Conservation (phyloP, 2,329 filamentous ascomycete species). For the Clarireedia homoeocarpa region DNA sequence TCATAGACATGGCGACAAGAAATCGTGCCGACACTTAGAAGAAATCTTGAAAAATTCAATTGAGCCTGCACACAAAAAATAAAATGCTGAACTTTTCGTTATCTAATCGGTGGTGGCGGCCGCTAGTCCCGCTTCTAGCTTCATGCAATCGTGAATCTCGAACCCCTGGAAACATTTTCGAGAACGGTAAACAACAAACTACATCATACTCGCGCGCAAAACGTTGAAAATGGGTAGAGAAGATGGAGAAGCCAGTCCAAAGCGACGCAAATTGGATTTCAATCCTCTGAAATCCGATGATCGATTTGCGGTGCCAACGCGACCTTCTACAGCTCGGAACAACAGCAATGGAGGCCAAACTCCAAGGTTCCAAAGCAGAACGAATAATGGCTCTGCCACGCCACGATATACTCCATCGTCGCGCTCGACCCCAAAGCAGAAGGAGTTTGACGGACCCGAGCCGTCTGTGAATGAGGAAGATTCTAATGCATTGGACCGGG, state of each 20-base stretch:
- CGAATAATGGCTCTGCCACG: conserved; percentile 25
- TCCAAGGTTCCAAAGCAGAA: conserved; percentile 33
- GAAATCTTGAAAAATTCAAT: background rate
- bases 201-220: background rate
- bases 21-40: background rate
- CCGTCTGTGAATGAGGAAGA: conserved; percentile 58
- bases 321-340: conserved; percentile 19
- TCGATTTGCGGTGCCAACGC: conserved; percentile 39
- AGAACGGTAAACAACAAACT: background rate
- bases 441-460: conserved; percentile 55
- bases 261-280: conserved; percentile 59
- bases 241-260: conserved; percentile 42
- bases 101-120: conserved; percentile 8
- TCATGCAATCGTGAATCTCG: background rate
- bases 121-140: background rate
- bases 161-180: background rate
- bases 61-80: conserved; percentile 6
- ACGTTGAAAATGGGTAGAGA: conserved; percentile 32
- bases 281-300: conserved; percentile 46
- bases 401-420: conserved; percentile 30
- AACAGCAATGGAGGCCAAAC: conserved; percentile 23
- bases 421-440: conserved; percentile 39
- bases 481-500: conserved; percentile 69
- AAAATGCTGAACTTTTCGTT: conserved; percentile 7
- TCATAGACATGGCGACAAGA: conserved; percentile 38